These are phyloP conservation scores for Neonectria sp. DNA, from an alignment of 2,329 filamentous ascomycete genomes.

Conservation along the genomic window DNA sequence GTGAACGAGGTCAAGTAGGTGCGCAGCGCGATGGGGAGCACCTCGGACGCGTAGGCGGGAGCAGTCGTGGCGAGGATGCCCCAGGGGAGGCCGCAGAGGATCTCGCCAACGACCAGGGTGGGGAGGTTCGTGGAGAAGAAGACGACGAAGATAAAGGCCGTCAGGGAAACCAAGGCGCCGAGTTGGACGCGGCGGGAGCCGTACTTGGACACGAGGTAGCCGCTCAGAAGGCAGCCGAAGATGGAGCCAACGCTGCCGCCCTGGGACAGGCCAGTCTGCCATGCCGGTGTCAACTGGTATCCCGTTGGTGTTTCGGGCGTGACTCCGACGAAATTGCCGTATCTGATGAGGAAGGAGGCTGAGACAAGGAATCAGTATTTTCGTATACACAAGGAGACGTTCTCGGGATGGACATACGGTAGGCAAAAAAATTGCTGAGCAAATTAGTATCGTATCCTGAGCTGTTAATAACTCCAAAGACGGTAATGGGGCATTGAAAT, in stretches of 20 bases:
- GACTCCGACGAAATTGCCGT: not conserved
- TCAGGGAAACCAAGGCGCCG: slow-evolving; percentile 49
- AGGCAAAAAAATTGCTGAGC: slow-evolving; percentile 57
- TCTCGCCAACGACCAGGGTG: slow-evolving; percentile 58
- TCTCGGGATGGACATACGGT: slow-evolving; percentile 32
- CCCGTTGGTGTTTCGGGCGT: not conserved
- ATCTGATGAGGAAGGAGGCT: not conserved
- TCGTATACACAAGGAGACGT: not conserved
- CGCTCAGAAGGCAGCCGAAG: slow-evolving; percentile 63
- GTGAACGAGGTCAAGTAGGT: slow-evolving; percentile 60
- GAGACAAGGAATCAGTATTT: not conserved
- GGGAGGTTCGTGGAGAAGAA: slow-evolving; percentile 60
- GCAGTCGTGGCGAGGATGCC: slow-evolving; percentile 61
- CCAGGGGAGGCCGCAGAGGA: slow-evolving; percentile 64
- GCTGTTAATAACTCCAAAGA: no score
- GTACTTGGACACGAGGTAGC: slow-evolving; percentile 59
- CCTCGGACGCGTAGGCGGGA: slow-evolving; percentile 63
- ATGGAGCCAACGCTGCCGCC: slow-evolving; percentile 60
- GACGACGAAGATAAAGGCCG: slow-evolving; percentile 61
- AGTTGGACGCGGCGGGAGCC: slow-evolving; percentile 62
- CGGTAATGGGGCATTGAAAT: no score
- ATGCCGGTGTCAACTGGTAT: slow-evolving; percentile 31
- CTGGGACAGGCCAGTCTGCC: slow-evolving; percentile 64
- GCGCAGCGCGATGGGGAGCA: slow-evolving; percentile 56
- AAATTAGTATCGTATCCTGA: slow-evolving; percentile 54